Base-by-base conservation (phyloP, 805 yeast genomes). In the Ogataea kodamae region DNA sequence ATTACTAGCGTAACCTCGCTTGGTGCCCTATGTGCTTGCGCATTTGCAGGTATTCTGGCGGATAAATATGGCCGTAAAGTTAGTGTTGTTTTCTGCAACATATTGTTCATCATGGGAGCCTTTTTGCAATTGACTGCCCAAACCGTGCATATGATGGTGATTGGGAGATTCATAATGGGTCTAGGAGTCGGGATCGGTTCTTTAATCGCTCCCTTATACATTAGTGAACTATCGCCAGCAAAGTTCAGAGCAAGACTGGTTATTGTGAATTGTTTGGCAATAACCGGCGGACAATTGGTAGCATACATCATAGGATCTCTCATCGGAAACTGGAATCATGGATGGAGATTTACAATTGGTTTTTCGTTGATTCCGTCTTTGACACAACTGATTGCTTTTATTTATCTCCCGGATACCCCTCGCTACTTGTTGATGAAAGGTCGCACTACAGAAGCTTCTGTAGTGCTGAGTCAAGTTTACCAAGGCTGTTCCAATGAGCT, bases 161-260 rank as follows among this genome's bases (percentile, higher is more conserved):
- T 50, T 10, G 79, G 79, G 5, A 57, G 79, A 47, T 64, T 73
- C 30, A 57, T 73, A 7, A 65, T 73, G 52, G 79, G 79, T 1
- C 57, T 68, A 42, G 79, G 76, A 23, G 78, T 73, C 13, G 79
- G 79, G 14, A 58, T 67, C 21, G 79, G 78, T 0, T 72, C 78
- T 4, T 57, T 73, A 39, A 66, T 71, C 30, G 67, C 78, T 9
- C 79, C 79, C 1, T 59, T 73, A 30, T 70, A 71, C 65, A 66
- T 73, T 33, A 61, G 71, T 26, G 79, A 73, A 48, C 59, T 73
- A 39, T 71, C 78, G 3, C 78, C 79, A 3, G 58, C 72, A 5
- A 66, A 64, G 43, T 72, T 67, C 43, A 53, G 79, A 43, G 78
- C 78, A 16, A 56, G 74, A 21, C 55, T 73, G 35, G 74, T 73